Conservation (phyloP, 2,329 filamentous ascomycete genomes). For the Apiospora aurea region DNA sequence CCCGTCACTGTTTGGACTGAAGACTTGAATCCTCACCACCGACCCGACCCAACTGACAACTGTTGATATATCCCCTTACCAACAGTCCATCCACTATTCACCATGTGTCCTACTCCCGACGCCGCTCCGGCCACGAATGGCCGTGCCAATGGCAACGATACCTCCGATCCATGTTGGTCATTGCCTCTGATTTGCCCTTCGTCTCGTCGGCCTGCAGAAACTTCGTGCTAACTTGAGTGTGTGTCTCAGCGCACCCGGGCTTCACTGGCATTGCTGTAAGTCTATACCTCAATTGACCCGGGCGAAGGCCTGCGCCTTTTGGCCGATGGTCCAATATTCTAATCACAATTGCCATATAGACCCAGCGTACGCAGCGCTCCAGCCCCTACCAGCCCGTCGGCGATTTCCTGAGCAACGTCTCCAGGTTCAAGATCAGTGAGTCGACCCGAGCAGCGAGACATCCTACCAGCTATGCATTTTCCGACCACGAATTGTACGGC, state of each 20-base stretch:
- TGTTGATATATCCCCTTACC: slow-evolving; percentile 8
- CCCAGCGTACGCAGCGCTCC: slow-evolving; percentile 16
- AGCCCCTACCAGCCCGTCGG: slow-evolving; percentile 30
- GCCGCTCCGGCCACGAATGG: slow-evolving; percentile 23
- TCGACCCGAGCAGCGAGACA: slow-evolving; percentile 60
- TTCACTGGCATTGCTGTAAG: slow-evolving; percentile 24
- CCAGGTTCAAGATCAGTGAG: slow-evolving; percentile 39
- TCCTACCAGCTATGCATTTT: not conserved
- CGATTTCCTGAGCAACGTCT: slow-evolving; percentile 38
- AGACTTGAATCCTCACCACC: slow-evolving; percentile 3
- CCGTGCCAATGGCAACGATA: slow-evolving; percentile 22
- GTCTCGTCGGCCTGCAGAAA: slow-evolving; percentile 8
- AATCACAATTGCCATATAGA: not conserved
- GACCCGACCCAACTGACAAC: slow-evolving; percentile 1
- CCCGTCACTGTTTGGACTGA: not conserved
- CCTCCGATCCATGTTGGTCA: not conserved
- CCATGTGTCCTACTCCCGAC: slow-evolving; percentile 26
- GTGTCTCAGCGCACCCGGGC: slow-evolving; percentile 24
- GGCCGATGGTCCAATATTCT: not conserved
- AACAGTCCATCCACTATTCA: slow-evolving; percentile 18
- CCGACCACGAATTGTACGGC: not conserved
- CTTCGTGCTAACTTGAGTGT: slow-evolving; percentile 15
- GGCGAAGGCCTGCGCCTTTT: not conserved
- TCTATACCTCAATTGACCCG: not conserved
- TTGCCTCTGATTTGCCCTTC: slow-evolving; percentile 5